A percentile compares a stretch with the other conserved stretches of the same genome.
Conservation (phyloP, 768 basidiomycete species). For the Naganishia randhawae region DNA sequence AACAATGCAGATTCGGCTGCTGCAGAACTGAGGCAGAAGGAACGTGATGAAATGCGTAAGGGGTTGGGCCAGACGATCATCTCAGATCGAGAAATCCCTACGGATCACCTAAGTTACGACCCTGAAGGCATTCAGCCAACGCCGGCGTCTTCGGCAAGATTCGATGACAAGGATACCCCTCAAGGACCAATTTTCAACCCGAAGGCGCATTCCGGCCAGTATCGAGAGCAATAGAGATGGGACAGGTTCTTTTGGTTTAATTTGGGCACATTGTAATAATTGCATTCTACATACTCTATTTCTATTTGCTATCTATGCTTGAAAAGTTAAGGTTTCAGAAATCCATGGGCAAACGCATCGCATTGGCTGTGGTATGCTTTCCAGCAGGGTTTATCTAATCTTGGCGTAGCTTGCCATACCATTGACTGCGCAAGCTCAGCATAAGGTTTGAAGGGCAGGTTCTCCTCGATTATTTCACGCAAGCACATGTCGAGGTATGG, state of each 20-base stretch:
- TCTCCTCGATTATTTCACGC: too few relatives aligned
- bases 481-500: too few relatives aligned
- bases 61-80: conserved; percentile 32
- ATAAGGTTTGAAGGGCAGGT: too few relatives aligned
- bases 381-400: too few relatives aligned
- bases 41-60: conserved; percentile 39
- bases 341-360: too few relatives aligned
- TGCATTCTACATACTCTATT: not conserved
- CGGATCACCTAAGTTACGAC: conserved; percentile 11
- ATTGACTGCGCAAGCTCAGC: too few relatives aligned
- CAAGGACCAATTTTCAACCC: conserved; percentile 3
- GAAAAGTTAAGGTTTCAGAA: too few relatives aligned
- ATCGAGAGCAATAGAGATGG: not conserved
- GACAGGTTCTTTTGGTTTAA: not conserved
- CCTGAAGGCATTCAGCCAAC: conserved; percentile 14
- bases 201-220: not conserved
- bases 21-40: conserved; percentile 37
- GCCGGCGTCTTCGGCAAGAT: conserved; percentile 18
- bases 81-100: conserved; percentile 13
- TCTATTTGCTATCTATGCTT: not conserved
- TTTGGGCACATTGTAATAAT: not conserved
- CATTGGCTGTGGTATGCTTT: too few relatives aligned
- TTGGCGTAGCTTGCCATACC: too few relatives aligned
- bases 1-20: conserved; percentile 34
- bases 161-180: conserved; percentile 18